Base-by-base conservation (phyloP, 495 filamentous ascomycete genomes). In the Talaromyces ruber region DNA sequence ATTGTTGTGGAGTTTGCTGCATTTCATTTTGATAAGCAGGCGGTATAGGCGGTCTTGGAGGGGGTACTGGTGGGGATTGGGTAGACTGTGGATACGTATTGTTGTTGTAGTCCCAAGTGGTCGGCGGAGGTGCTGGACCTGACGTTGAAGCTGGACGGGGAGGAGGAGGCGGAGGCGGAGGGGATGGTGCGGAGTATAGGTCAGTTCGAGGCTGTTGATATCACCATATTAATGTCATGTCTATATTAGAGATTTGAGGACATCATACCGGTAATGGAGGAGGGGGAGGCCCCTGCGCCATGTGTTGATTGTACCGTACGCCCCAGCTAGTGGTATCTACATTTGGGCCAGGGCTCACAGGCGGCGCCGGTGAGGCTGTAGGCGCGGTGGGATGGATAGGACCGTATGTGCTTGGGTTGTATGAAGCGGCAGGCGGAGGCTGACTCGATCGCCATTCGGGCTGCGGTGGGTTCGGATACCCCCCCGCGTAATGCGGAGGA, bases 191-290 rank as follows among this genome's bases (percentile, higher is more conserved):
- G 12, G 57, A 50, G 43, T 57, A 64, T 21, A 64, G 56, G 58
- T 67, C 69, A 12, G 64, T 30, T 14, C 78, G 76, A 67, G 77
- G 77, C 77, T 80, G 59, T 58, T 25, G 24, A 58, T 60, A 62
- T 62, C 61, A 63, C 59, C 7, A 47, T 47, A 21, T 21, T 58
- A 30, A 50, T 37, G 43, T 24, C 29, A n/a, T 8, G 29, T 21
- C 37, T 51, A 55, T 29, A 25, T 21, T 1, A 26, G 52, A 14
- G 16, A 47, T 39, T 16, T 1, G 50, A 4, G 39, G 29, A 26
- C 45, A 5, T 68, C 79, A 68, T 68, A 83, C 81, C 8, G 81
- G 81, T 39, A 83, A 69, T 16, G 79, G 76, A 54, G 79, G 79
- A 51, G 76, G 73, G 14, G 68, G 66, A 26, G 73, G 66, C 4